Conservation (phyloP, 2,329 filamentous ascomycete species). For the Fusarium sp. region DNA sequence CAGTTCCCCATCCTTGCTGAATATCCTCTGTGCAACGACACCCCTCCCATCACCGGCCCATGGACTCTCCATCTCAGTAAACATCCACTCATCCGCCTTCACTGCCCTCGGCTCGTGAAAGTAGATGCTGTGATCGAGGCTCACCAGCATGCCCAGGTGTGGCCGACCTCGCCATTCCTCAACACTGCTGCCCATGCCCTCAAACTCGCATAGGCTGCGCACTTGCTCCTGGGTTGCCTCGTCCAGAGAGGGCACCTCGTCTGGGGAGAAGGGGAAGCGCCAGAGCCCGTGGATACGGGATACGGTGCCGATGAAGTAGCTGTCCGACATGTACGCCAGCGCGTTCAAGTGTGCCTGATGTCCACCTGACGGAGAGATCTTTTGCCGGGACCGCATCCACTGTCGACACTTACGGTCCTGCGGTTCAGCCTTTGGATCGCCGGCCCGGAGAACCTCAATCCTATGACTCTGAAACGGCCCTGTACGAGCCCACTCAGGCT, state of each 20-base stretch:
- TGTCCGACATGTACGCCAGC: constrained; percentile 91
- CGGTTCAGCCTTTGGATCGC: constrained; percentile 58
- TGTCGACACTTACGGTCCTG: constrained; percentile 73
- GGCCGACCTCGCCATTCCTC: constrained; percentile 61
- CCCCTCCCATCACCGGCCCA: constrained; percentile 82
- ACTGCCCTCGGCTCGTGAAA: constrained; percentile 68
- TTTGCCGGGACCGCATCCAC: constrained; percentile 78
- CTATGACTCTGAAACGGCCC: constrained; percentile 58
- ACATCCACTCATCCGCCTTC: constrained; percentile 76
- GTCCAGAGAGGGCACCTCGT: constrained; percentile 61
- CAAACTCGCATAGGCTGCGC: constrained; percentile 51
- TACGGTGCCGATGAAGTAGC: constrained; percentile 91
- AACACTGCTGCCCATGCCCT: constrained; percentile 51
- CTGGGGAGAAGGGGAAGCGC: constrained; percentile 67
- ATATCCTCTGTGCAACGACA: constrained; percentile 78
- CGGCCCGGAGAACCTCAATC: constrained; percentile 51
- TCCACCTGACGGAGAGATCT: constrained; percentile 75
- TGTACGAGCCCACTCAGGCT: constrained; percentile 59
- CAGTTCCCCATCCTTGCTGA: constrained; percentile 72
- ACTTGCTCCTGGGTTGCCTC: constrained; percentile 52
- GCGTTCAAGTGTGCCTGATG: constrained; percentile 84
- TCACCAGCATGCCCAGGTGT: constrained; percentile 83
- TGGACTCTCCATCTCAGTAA: constrained; percentile 79
- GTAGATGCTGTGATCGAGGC: constrained; percentile 76
- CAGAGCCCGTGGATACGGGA: constrained; percentile 81